Percentiles rank a stretch among this genome's conserved stretches.
phyloP scores from a whole-genome alignment of 768 basidiomycete species.

The Heimioporus sp. region DNA sequence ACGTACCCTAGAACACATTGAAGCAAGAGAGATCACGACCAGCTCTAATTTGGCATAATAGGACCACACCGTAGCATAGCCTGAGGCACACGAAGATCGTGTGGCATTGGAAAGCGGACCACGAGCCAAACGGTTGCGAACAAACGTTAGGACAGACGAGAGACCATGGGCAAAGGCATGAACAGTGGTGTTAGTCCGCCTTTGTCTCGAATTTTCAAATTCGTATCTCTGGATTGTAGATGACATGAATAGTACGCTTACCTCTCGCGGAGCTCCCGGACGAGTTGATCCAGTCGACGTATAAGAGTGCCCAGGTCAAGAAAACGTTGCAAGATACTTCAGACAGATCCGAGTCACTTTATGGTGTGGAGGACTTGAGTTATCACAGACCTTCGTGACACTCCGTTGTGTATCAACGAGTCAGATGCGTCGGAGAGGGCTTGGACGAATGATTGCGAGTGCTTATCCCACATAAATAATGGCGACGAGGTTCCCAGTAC shows the following conservation, averaged over 20 bases:
- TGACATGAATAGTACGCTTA: conserved; percentile 24
- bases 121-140: conserved; percentile 45
- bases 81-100: conserved; percentile 12
- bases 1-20: conserved; percentile 60
- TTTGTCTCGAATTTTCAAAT: conserved; percentile 33
- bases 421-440: conserved; percentile 33
- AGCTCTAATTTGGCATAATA: conserved; percentile 51
- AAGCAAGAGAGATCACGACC: conserved; percentile 49
- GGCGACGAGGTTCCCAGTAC: conserved; percentile 68
- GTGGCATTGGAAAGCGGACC: conserved; percentile 37
- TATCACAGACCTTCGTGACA: conserved; percentile 52
- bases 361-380: conserved; percentile 1
- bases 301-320: conserved; percentile 64
- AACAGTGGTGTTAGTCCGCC: conserved; percentile 49
- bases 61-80: conserved; percentile 45
- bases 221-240: conserved; percentile 4
- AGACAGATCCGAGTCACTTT: not conserved
- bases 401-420: conserved; percentile 50
- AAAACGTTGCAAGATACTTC: conserved; percentile 61
- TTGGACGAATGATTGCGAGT: conserved; percentile 55
- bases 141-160: conserved; percentile 49
- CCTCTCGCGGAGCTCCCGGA: conserved; percentile 49
- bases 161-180: conserved; percentile 69
- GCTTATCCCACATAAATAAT: conserved; percentile 61
- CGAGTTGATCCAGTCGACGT: conserved; percentile 61